A percentile compares a stretch with the other conserved stretches of the same genome.
phyloP scores from a whole-genome alignment of 78 protist genomes.

The Chrysochromulina tobinii region DNA sequence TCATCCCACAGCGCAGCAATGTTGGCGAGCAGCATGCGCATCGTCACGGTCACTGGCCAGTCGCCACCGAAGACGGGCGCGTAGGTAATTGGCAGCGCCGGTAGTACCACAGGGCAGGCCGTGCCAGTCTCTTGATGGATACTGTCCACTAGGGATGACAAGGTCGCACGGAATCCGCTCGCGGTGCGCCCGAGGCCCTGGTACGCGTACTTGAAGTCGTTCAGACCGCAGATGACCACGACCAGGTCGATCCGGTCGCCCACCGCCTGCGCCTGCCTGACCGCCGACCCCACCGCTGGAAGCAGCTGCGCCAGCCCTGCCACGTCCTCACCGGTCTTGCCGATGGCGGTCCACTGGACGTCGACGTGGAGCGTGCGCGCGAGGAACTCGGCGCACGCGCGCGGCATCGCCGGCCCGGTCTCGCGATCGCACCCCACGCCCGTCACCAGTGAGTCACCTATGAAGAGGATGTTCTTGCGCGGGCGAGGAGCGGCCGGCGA shows the following conservation, averaged over 20 bases:
- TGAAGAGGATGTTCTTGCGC: not conserved
- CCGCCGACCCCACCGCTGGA: not conserved
- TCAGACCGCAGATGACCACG: not conserved
- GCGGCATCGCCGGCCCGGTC: not conserved
- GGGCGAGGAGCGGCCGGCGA: too few species aligned
- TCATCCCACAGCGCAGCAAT: not conserved
- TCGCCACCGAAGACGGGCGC: not conserved
- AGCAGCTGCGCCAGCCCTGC: not conserved
- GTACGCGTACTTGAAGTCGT: conserved; percentile 1
- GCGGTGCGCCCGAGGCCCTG: not conserved
- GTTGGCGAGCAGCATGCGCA: not conserved
- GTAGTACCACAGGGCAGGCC: not conserved
- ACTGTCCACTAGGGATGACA: not conserved
- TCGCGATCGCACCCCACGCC: not conserved
- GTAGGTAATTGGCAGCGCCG: not conserved
- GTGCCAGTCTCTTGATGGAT: not conserved
- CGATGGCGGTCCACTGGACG: not conserved
- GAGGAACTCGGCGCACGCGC: not conserved
- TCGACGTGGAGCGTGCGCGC: not conserved
- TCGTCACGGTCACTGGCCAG: not conserved
- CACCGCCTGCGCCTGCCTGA: not conserved
- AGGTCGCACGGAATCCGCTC: not conserved
- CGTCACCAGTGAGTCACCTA: conserved; percentile 6
- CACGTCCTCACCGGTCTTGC: not conserved
- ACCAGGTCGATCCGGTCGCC: not conserved